Conservation (phyloP, 1,284 basidiomycete genomes). For the Violaceomyces palustris region DNA sequence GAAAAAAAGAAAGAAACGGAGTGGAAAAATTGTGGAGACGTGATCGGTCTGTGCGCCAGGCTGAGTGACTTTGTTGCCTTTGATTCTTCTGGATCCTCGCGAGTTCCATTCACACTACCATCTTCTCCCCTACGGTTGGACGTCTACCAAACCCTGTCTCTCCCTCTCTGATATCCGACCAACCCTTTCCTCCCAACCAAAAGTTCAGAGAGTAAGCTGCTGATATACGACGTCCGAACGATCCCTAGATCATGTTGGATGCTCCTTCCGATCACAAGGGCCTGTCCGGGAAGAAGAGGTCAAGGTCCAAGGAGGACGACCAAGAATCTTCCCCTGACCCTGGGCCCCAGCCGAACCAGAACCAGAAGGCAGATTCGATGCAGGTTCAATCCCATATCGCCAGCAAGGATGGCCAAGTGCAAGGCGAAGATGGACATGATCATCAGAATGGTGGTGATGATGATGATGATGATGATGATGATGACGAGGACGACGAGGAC, state of each 20-base stretch:
- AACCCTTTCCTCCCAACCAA: not conserved
- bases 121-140: not conserved
- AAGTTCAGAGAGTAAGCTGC: not conserved
- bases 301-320: not conserved
- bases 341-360: not conserved
- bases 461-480: slow-evolving; percentile 10
- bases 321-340: not conserved
- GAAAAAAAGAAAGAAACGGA: not conserved
- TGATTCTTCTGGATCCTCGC: no score
- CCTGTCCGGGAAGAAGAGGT: not conserved
- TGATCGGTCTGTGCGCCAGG: not conserved
- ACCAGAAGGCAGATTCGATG: slow-evolving; percentile 1
- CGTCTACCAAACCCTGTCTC: not conserved
- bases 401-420: slow-evolving; percentile 1
- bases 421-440: slow-evolving; percentile 5
- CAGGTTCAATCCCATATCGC: not conserved
- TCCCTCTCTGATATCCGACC: not conserved
- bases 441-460: slow-evolving; percentile 7
- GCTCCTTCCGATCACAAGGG: not conserved
- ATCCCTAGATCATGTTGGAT: no score
- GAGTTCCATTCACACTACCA: not conserved
- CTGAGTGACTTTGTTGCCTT: no score
- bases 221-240: no score
- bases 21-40: slow-evolving; percentile 1
- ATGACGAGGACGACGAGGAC: slow-evolving; percentile 5